phyloP scores from a whole-genome alignment of 345 rosid genomes.

The Trapa bicornis region DNA sequence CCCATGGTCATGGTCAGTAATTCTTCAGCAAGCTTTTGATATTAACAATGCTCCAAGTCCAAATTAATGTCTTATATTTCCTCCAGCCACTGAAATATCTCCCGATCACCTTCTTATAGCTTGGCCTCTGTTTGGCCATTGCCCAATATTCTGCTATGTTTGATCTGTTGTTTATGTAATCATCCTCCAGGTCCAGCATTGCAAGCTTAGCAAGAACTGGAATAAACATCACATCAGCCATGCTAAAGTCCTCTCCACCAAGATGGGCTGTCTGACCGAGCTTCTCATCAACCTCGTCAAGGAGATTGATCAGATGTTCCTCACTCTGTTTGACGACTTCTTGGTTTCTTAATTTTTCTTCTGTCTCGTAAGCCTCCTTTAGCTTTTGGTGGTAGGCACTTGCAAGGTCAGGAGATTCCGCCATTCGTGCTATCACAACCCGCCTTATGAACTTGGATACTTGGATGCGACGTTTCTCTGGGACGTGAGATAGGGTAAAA shows the following conservation, averaged over 20 bases:
- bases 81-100: slow-evolving; percentile 77
- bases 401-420: slow-evolving; percentile 74
- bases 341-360: slow-evolving; percentile 51
- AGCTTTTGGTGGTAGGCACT: slow-evolving; percentile 72
- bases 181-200: slow-evolving; percentile 54
- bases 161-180: slow-evolving; percentile 54
- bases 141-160: slow-evolving; percentile 60
- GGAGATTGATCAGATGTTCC: slow-evolving; percentile 47
- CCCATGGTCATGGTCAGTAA: slow-evolving; percentile 23
- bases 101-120: slow-evolving; percentile 62
- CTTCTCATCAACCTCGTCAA: slow-evolving; percentile 55
- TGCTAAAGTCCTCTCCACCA: slow-evolving; percentile 64
- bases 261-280: slow-evolving; percentile 38
- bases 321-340: slow-evolving; percentile 36
- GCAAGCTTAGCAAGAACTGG: slow-evolving; percentile 60
- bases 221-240: slow-evolving; percentile 71
- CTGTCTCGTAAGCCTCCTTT: slow-evolving; percentile 55
- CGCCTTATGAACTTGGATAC: slow-evolving; percentile 67
- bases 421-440: slow-evolving; percentile 73
- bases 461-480: slow-evolving; percentile 35
- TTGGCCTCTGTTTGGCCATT: slow-evolving; percentile 52
- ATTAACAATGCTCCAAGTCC: slow-evolving; percentile 58
- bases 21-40: slow-evolving; percentile 44
- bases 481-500: slow-evolving; percentile 60
- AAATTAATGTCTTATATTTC: slow-evolving; percentile 46